These are phyloP conservation scores for Primulina eburnea DNA, from an alignment of 257 asterid species.

Conservation along the genomic window DNA sequence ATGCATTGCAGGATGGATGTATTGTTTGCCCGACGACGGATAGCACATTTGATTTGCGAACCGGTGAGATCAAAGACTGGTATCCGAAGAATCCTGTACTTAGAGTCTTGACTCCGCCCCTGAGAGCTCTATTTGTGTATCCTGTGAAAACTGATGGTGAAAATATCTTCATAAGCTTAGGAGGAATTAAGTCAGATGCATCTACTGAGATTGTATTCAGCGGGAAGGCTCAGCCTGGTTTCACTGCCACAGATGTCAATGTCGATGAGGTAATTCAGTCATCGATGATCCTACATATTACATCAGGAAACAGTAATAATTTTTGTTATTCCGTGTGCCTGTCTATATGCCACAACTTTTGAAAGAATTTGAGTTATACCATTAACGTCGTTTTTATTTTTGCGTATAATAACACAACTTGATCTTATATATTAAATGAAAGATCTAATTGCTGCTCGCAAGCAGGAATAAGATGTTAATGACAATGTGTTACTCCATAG, in stretches of 20 bases:
- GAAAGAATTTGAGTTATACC: not conserved
- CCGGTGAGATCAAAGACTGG: slow-evolving; percentile 91
- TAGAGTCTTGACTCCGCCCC: slow-evolving; percentile 83
- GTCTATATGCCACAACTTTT: not conserved
- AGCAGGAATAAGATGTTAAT: not conserved
- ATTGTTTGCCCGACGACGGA: slow-evolving; percentile 91
- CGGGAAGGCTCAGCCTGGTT: slow-evolving; percentile 94
- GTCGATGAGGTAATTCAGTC: slow-evolving; percentile 73
- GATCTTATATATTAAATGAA: not conserved
- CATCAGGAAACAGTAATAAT: not conserved
- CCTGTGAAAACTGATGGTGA: slow-evolving; percentile 65
- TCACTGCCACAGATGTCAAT: slow-evolving; percentile 75
- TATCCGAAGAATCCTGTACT: slow-evolving; percentile 89
- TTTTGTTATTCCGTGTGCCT: not conserved
- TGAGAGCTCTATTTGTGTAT: slow-evolving; percentile 57
- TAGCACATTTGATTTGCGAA: slow-evolving; percentile 77
- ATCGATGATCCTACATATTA: not conserved
- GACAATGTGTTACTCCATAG: slow-evolving; percentile 30
- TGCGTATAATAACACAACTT: not conserved
- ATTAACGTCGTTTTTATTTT: not conserved
- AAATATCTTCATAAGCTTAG: slow-evolving; percentile 62
- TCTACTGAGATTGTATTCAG: slow-evolving; percentile 90
- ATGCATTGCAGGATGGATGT: slow-evolving; percentile 74
- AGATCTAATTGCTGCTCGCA: not conserved
- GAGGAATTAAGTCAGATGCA: slow-evolving; percentile 37